Evolutionary conservation across 495 filamentous ascomycete genomes (phyloP), one percentile per base, ranked within the genome.

Genomic region (Glarea lozoyensis): DNA sequence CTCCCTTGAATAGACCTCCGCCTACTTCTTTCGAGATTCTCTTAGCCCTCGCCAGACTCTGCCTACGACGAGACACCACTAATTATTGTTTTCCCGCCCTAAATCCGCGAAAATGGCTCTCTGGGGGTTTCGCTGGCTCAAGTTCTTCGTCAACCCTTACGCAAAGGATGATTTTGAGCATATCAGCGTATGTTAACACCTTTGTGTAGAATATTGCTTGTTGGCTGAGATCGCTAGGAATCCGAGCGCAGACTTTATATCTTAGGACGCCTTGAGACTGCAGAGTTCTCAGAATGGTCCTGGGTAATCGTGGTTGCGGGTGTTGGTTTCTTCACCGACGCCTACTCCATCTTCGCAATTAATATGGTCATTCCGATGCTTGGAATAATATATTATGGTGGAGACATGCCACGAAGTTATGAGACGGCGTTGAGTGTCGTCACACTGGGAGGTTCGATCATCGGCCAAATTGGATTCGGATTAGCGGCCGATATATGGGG

Each of bases 301-400:
- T 49, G 47, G 42, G 47, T 83, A 43, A 61, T 85, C 25, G 59
- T 82, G 17, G 83, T 89, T 4, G 81, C 84, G 5, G 84, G 83
- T 41, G 72, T 85, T 27, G 82, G 83, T 33, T 87, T 88, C 72
- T 86, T 88, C 60, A 82, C 82, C 5, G 83, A 85, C 58, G 75
- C 76, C n/a, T 82, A 82, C 58, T 76, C 78, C 41, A 81, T 87
- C 58, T 92, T 89, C 57, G 80, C 84, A 36, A 84, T 89, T 57
- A 83, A 82, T 46, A 65, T 84, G 40, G 66, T 78, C 22, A 75
- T 73, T 10, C 66, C 67, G 27, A 81, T 90, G 66, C 60, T 88
- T 25, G 85, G 85, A 27, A 64, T 86, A 2, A 79, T 84, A 40
- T 88, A 66, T 42, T 65, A 63, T 46, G 56, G 45, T 38, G 77